Conservation (phyloP, 768 basidiomycete species). For the Lactifluus echinatus region DNA sequence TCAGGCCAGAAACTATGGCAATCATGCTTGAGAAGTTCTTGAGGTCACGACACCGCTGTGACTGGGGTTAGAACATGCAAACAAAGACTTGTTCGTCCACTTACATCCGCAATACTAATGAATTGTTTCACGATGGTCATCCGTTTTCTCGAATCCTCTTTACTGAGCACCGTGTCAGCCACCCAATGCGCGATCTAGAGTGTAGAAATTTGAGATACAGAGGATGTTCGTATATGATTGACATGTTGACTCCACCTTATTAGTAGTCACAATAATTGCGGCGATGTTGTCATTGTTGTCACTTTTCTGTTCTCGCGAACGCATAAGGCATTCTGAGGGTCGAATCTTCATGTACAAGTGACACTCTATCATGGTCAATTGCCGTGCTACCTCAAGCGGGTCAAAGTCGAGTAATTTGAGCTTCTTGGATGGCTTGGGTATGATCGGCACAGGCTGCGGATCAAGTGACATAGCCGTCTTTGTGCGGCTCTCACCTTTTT, state of each 20-base stretch:
- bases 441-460: slow-evolving; percentile 66
- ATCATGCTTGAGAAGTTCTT: slow-evolving; percentile 98
- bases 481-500: slow-evolving; percentile 51
- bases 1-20: slow-evolving; percentile 88
- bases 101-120: slow-evolving; percentile 83
- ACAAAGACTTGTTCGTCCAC: slow-evolving; percentile 26
- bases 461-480: slow-evolving; percentile 46
- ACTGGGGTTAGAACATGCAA: slow-evolving; percentile 1
- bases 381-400: slow-evolving; percentile 82
- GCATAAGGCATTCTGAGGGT: slow-evolving; percentile 83
- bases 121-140: slow-evolving; percentile 81
- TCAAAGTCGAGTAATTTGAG: slow-evolving; percentile 82
- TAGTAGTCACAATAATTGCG: slow-evolving; percentile 79
- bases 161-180: slow-evolving; percentile 68
- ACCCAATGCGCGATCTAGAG: slow-evolving; percentile 88
- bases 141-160: slow-evolving; percentile 78
- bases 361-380: slow-evolving; percentile 88
- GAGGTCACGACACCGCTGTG: slow-evolving; percentile 74
- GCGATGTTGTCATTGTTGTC: slow-evolving; percentile 80
- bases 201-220: background rate
- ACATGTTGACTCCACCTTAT: slow-evolving; percentile 42
- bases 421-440: slow-evolving; percentile 63
- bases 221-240: background rate
- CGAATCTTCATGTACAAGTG: slow-evolving; percentile 79
- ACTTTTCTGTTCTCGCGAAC: slow-evolving; percentile 64